Base-by-base conservation (phyloP, 108 stramenopile species). In the Cyclostephanos tholiformis region DNA sequence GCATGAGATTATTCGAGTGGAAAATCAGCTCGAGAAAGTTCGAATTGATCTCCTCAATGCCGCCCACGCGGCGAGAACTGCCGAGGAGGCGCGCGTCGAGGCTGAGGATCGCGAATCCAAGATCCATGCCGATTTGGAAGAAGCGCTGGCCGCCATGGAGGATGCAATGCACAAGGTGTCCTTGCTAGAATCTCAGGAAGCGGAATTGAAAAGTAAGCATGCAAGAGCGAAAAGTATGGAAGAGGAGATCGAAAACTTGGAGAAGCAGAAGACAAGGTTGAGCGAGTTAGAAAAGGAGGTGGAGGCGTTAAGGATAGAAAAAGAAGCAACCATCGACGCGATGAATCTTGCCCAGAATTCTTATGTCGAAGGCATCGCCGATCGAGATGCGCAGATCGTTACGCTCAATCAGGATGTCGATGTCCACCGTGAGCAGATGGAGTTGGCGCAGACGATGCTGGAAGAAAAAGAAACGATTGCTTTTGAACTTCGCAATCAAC, bases 361-460 rank as follows among this genome's bases (percentile, higher is more conserved):
- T 16, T 43, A 80, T 39, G 72, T 55, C 48, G 48, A 20, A 16
- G 43, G 9, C 25, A 64, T 80, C 16, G 67, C 68, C 6, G 62
- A 73, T 2, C 67, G 65, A 26, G 72, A 80, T 13, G 41, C 38
- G 44, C 36, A 74, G 56, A 80, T 80, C 39, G 79, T 74, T 25
- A 68, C 63, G 27, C 72, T 80, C 6, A 74, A 69, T 27, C 63
- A 74, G 57, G 79, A 80, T 27, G 68, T 74, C 4, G 68, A 80
- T 35, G 72, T 80, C 20, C 79, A 80, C 26, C 66, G 66, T 14
- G 79, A 80, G 53, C 79, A 80, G 67, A 74, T 80, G 79, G 56
- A 67, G 25, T 53, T 79, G 39, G 78, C 78, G 27, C 79, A 80
- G 63, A 49, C 61, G n/a, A 80, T 80, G 79, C 72, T 80, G 13